These are phyloP conservation scores for Plectosphaerella sp. DNA, from an alignment of 2,329 filamentous ascomycete species.

Conservation along the genomic window DNA sequence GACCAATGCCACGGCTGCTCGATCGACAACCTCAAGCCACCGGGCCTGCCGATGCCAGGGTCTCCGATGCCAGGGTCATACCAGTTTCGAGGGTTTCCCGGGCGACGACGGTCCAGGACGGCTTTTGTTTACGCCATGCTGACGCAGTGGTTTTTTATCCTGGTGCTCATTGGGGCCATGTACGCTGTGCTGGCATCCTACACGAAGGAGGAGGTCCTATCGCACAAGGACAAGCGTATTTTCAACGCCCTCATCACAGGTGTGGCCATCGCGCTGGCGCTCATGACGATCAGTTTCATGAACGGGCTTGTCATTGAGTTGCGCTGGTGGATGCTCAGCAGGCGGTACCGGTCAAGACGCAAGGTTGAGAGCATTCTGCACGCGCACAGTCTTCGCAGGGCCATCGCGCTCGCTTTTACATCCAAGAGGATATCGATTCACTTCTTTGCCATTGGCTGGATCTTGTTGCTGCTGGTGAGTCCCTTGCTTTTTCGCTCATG, in stretches of 20 bases:
- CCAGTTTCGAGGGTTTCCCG: too few relatives aligned
- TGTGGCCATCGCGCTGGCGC: constrained; percentile 34
- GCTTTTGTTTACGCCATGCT: background rate
- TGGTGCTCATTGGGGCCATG: constrained; percentile 19
- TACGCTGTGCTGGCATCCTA: constrained; percentile 23
- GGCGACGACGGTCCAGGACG: too few relatives aligned
- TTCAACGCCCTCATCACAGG: constrained; percentile 41
- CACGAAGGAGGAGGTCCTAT: constrained; percentile 21
- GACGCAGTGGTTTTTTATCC: constrained; percentile 20
- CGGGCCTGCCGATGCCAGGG: too few relatives aligned
- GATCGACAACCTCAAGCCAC: too few relatives aligned
- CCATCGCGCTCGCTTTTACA: constrained; percentile 20
- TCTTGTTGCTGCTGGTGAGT: constrained; percentile 25
- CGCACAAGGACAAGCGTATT: constrained; percentile 27
- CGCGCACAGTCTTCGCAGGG: constrained; percentile 23
- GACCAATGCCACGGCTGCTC: too few relatives aligned
- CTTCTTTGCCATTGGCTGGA: constrained; percentile 20
- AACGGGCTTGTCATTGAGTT: constrained; percentile 38
- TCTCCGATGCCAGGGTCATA: too few relatives aligned
- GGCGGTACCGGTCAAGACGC: constrained; percentile 25
- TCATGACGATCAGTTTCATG: constrained; percentile 36
- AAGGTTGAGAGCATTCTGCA: constrained; percentile 31
- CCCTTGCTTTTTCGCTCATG: background rate
- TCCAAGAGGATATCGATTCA: constrained; percentile 20
- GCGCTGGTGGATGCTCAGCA: constrained; percentile 40